Evolutionary conservation across 2,329 filamentous ascomycete species (phyloP).

Genomic region (Bipolaris victoriae): DNA sequence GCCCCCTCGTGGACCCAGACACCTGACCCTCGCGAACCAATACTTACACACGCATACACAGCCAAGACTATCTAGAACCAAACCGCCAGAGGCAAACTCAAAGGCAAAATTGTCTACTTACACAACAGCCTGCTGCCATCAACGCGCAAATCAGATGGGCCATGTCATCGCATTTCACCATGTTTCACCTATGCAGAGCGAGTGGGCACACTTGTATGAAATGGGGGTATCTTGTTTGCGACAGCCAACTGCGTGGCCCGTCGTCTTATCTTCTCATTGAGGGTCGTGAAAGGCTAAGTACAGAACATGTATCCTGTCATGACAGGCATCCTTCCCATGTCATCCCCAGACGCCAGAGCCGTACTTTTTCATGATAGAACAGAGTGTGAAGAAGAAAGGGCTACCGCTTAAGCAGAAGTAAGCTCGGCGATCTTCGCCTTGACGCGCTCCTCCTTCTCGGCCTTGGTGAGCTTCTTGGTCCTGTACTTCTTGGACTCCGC

Average conservation of each 20-base stretch:
- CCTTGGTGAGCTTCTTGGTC: slow-evolving; percentile 77
- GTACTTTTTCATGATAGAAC: slow-evolving; percentile 43
- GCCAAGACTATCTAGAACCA: too few species aligned
- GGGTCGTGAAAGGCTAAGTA: slow-evolving; percentile 40
- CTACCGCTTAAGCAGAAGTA: slow-evolving; percentile 52
- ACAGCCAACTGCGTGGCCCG: slow-evolving; percentile 33
- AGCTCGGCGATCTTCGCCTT: slow-evolving; percentile 91
- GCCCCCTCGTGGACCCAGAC: neutral
- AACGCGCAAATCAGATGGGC: neutral
- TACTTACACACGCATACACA: neutral
- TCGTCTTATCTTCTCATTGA: slow-evolving; percentile 42
- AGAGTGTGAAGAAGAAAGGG: slow-evolving; percentile 23
- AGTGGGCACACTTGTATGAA: neutral
- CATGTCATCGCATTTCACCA: slow-evolving; percentile 7
- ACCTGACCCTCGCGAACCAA: neutral
- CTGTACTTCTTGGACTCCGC: slow-evolving; percentile 90
- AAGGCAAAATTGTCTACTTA: slow-evolving; percentile 1
- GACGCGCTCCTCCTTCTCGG: slow-evolving; percentile 81
- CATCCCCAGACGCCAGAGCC: slow-evolving; percentile 46
- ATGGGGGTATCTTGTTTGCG: slow-evolving; percentile 20
- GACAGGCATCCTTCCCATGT: slow-evolving; percentile 38
- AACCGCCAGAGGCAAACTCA: neutral
- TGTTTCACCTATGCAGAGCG: slow-evolving; percentile 1
- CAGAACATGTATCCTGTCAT: slow-evolving; percentile 30
- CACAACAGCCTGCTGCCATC: neutral